Conservation (phyloP, 768 basidiomycete genomes). For the Sporobolomyces phaffii region DNA sequence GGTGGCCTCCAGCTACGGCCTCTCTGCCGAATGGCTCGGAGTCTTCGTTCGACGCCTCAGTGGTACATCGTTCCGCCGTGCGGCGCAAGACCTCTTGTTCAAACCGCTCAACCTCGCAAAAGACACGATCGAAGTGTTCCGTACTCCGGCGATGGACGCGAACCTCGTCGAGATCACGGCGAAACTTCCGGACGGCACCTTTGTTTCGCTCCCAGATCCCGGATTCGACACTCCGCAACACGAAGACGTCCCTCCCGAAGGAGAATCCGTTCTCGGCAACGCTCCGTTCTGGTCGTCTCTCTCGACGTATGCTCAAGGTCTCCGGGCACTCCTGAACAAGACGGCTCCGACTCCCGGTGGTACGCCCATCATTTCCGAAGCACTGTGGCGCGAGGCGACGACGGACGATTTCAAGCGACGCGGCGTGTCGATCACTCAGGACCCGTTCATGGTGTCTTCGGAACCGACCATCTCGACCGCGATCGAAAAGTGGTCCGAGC, state of each 20-base stretch:
- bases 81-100: constrained; percentile 4
- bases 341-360: not conserved
- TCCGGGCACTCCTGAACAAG: constrained; percentile 14
- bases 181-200: not conserved
- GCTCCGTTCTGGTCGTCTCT: not conserved
- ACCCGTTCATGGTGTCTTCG: not conserved
- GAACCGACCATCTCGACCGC: not conserved
- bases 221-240: constrained; percentile 2
- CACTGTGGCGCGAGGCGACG: not conserved
- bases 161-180: not conserved
- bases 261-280: not conserved
- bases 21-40: constrained; percentile 7
- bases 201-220: not conserved
- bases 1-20: not conserved
- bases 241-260: not conserved
- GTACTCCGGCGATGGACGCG: constrained; percentile 1
- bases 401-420: constrained; percentile 1
- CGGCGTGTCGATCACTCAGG: not conserved
- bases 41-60: constrained; percentile 9
- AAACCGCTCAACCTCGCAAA: constrained; percentile 8
- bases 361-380: not conserved
- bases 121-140: constrained; percentile 19
- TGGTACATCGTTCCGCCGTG: not conserved
- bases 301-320: not conserved
- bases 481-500: not conserved